Evolutionary conservation across 2,329 filamentous ascomycete species (phyloP).

Genomic region (Stenocarpella maydis): DNA sequence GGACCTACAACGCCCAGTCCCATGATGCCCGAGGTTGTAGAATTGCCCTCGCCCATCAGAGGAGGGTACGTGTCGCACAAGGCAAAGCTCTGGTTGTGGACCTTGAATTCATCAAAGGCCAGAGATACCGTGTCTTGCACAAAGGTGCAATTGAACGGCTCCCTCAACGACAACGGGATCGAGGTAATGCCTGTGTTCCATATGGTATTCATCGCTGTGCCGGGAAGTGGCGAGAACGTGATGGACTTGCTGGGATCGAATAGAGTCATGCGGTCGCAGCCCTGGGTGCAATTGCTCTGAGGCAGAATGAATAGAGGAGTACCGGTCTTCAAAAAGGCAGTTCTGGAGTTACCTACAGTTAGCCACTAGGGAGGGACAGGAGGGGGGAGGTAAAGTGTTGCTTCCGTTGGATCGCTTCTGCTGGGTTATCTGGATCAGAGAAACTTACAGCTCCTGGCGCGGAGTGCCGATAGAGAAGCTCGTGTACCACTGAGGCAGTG

Average conservation of each 20-base stretch:
- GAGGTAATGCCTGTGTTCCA: conserved; percentile 45
- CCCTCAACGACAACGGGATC: conserved; percentile 38
- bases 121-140: conserved; percentile 45
- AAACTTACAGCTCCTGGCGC: conserved; percentile 41
- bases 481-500: conserved; percentile 33
- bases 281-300: conserved; percentile 40
- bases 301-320: conserved; percentile 43
- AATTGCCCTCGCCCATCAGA: conserved; percentile 35
- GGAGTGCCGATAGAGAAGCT: conserved; percentile 36
- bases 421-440: background rate
- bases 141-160: conserved; percentile 40
- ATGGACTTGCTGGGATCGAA: conserved; percentile 43
- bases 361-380: background rate
- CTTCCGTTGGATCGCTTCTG: no score
- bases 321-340: conserved; percentile 44
- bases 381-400: no score
- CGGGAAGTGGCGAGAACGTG: conserved; percentile 41
- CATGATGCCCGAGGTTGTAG: conserved; percentile 46
- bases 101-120: conserved; percentile 35
- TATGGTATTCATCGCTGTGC: conserved; percentile 29
- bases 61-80: conserved; percentile 43
- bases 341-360: conserved; percentile 32
- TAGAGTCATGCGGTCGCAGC: conserved; percentile 38
- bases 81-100: conserved; percentile 42
- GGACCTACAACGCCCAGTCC: conserved; percentile 37